Base-by-base conservation (phyloP, 139 green algal species). In the Picochlorum sp. region DNA sequence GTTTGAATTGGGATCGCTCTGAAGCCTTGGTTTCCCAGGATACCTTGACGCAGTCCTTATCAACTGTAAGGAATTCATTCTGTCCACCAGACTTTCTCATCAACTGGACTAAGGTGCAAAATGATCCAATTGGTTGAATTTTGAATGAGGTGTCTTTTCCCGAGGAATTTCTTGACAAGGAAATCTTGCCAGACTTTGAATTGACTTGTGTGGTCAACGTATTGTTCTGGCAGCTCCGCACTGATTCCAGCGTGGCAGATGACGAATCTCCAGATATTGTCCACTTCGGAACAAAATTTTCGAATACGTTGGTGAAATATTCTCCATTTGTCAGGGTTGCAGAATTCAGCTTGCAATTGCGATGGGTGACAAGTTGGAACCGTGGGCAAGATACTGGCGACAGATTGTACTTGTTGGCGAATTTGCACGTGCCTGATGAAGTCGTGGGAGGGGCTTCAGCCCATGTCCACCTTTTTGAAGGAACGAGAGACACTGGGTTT, bases 241-340 rank as follows among this genome's bases (percentile, higher is more conserved):
- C 45, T 20, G 45, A 51, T 20, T 20, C 4, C 14, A 51, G 14
- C 45, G 45, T 51, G 15, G 45, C 45, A n/a, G 45, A 51, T 18
- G 45, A 51, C 45, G 45, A 51, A 18, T 51, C 45, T 51, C 45
- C 45, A 20, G 45, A 51, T 51, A 51, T 51, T 51, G 4, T 51
- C 45, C 45, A 51, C 45, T 51, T 51, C 6, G 45, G 45, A 6
- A 18, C 45, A 51, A 51, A 51, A 18, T 6, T 15, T 6, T 51
- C 6, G 45, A 51, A 51, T 6, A 18, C 14, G 0, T 51, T 51
- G 14, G 16, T 15, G 45, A 51, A 51, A 51, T 51, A 51, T 51
- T 51, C 45, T 20, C 45, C 45, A 51, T 51, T 51, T 0, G 45
- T 51, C 0, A 51, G 45, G 16, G 45, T 51, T 51, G 45, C 45